Evolutionary conservation across 345 rosid genomes (phyloP), one percentile per base, ranked within the genome.

Genomic region (Turnera subulata): DNA sequence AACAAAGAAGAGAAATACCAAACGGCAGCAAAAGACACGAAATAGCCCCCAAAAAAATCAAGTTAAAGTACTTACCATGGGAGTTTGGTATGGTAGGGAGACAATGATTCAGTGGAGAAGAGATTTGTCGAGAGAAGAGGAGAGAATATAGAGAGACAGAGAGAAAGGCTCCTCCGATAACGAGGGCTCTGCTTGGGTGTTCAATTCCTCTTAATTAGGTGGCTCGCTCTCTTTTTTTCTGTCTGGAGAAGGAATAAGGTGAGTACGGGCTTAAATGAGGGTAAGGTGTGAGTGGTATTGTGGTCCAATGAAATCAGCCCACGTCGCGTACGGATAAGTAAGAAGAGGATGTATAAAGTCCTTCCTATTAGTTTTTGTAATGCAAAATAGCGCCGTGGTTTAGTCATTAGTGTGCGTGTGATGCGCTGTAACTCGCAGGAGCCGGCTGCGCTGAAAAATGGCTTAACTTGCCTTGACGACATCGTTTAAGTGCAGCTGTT

Each of bases 1-100:
- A 43, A 43, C 7, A 45, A 32, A 20, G 19, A 58, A 45, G 6
- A 7, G 10, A 29, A 58, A 39, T 22, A 56, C 22, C 61, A 14
- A 43, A 44, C 43, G 24, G 21, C 53, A 14, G 26, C 25, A 14
- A 16, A 10, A 55, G 5, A 11, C 16, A 44, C 6, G 8, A 33
- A 46, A 23, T n/a, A n/a, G n/a, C n/a, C n/a, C n/a, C n/a, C n/a
- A n/a, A n/a, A n/a, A n/a, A n/a, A n/a, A n/a, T n/a, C n/a, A 20
- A 19, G 11, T 6, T 13, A 19, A 18, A 33, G 32, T 13, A 59
- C 63, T 59, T 14, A 59, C 63, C 63, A 59, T 59, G 47, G n/a
- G n/a, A n/a, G n/a, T n/a, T n/a, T 15, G 14, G 8, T 23, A n/a
- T 11, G 52, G 19, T 7, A n/a, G 12, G 14, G 1, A 23, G 21